Percentiles rank a stretch among this genome's conserved stretches.
Evolutionary conservation across 2,329 filamentous ascomycete species (phyloP).

Genomic region (Colletotrichum musicola): DNA sequence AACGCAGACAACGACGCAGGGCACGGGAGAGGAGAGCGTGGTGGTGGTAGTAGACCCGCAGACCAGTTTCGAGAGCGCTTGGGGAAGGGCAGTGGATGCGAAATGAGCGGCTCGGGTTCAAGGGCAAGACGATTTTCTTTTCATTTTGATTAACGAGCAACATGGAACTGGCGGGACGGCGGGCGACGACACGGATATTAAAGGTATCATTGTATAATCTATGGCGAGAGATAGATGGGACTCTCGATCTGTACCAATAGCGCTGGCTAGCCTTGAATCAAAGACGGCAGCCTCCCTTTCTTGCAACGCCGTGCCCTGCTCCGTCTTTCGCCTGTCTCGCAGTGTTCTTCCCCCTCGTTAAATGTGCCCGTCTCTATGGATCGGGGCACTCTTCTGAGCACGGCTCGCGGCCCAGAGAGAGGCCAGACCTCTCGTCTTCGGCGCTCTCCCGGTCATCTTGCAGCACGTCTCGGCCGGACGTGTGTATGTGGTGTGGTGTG

Average conservation of each 20-base stretch:
- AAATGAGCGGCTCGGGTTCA: slow-evolving; percentile 22
- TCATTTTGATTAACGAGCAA: slow-evolving; percentile 22
- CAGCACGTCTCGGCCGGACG: too few relatives aligned
- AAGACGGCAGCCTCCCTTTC: slow-evolving; percentile 17
- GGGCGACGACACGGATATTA: slow-evolving; percentile 10
- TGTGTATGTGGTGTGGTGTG: not conserved
- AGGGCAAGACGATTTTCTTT: slow-evolving; percentile 9
- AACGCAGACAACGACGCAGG: slow-evolving; percentile 43
- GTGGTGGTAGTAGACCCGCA: slow-evolving; percentile 66
- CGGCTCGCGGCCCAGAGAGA: too few relatives aligned
- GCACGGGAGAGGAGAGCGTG: slow-evolving; percentile 61
- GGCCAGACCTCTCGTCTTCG: too few relatives aligned
- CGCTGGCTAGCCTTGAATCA: slow-evolving; percentile 13
- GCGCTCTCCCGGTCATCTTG: too few relatives aligned
- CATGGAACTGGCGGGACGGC: slow-evolving; percentile 9
- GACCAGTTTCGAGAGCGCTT: slow-evolving; percentile 74
- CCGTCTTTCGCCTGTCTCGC: not conserved
- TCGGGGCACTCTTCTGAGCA: too few relatives aligned
- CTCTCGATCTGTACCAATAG: slow-evolving; percentile 35
- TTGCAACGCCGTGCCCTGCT: not conserved
- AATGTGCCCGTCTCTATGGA: not conserved
- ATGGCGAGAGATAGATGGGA: slow-evolving; percentile 33
- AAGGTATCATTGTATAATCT: slow-evolving; percentile 39
- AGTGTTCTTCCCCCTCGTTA: not conserved
- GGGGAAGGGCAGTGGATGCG: slow-evolving; percentile 72